A percentile compares a stretch with the other conserved stretches of the same genome.
Conservation (phyloP, 179 eudicot species). For the Patellifolia procumbens region DNA sequence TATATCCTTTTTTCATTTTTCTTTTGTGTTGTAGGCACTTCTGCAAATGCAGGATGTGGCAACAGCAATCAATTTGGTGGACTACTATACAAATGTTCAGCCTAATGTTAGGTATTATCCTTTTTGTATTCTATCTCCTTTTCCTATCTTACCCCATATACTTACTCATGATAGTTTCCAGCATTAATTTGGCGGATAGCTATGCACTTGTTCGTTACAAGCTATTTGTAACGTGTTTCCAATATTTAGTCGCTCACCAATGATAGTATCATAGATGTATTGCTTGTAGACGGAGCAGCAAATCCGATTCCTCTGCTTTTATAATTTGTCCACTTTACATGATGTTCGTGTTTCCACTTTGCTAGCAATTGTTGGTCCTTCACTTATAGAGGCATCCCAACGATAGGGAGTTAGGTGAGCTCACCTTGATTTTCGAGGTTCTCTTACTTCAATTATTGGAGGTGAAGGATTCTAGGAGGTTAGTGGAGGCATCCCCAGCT, state of each 20-base stretch:
- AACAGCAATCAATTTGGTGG: slow-evolving; percentile 36
- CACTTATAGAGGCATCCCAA: neutral
- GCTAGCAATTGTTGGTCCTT: neutral
- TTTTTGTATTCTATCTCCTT: neutral
- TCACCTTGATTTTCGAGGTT: no score
- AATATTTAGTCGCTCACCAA: neutral
- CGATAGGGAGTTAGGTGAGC: no score
- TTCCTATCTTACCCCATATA: neutral
- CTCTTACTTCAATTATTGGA: no score
- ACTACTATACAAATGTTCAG: slow-evolving; percentile 33
- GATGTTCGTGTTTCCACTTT: no score
- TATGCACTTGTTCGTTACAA: slow-evolving; percentile 9
- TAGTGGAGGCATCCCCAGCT: no score
- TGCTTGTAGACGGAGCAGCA: neutral
- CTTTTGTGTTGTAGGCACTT: slow-evolving; percentile 31
- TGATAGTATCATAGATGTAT: neutral
- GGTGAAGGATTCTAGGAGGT: no score
- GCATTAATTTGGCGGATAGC: slow-evolving; percentile 34
- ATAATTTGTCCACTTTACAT: no score
- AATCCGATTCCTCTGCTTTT: no score
- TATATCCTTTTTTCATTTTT: neutral
- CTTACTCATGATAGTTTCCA: no score
- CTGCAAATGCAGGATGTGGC: slow-evolving; percentile 41
- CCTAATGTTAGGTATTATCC: slow-evolving; percentile 37
- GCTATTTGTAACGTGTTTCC: neutral